A percentile compares a stretch with the other conserved stretches of the same genome.
These are phyloP conservation scores for Ligustrum vulgare DNA, from an alignment of 257 asterid species.

Conservation along the genomic window DNA sequence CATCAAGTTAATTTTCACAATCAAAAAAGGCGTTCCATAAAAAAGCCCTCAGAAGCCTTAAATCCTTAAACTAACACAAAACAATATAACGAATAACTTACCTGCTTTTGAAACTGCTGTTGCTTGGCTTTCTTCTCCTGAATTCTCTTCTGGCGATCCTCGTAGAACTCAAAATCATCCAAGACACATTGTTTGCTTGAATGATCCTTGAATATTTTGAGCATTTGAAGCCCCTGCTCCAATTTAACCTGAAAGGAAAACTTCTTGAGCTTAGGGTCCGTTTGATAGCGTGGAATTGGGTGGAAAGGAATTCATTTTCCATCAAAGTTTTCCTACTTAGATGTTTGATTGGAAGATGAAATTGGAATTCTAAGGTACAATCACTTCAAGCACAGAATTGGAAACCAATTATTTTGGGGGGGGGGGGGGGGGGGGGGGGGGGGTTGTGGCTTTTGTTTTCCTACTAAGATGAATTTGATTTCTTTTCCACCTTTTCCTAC, in stretches of 20 bases:
- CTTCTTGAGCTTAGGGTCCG: background rate
- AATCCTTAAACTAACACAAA: background rate
- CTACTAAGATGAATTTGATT: no score
- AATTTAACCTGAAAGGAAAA: conserved; percentile 26
- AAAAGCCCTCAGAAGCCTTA: background rate
- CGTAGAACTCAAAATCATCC: conserved; percentile 77
- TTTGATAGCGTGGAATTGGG: no score
- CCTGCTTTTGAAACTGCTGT: conserved; percentile 50
- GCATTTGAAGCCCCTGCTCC: conserved; percentile 60
- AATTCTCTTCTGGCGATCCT: conserved; percentile 64
- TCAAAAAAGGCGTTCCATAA: background rate
- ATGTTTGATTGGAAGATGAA: no score
- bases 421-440: no score
- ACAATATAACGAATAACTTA: background rate
- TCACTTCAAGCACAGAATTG: no score
- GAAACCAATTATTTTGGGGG: no score
- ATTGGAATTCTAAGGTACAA: no score
- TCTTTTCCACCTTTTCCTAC: no score
- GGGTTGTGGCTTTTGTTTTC: no score
- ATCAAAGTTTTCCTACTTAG: no score
- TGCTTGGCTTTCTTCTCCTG: conserved; percentile 58
- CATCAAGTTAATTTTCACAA: background rate
- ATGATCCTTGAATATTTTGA: conserved; percentile 63
- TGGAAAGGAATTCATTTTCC: no score
- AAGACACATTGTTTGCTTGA: conserved; percentile 54